Base-by-base conservation (phyloP, 2,329 filamentous ascomycete genomes). In the Fonsecaea pugnacius region DNA sequence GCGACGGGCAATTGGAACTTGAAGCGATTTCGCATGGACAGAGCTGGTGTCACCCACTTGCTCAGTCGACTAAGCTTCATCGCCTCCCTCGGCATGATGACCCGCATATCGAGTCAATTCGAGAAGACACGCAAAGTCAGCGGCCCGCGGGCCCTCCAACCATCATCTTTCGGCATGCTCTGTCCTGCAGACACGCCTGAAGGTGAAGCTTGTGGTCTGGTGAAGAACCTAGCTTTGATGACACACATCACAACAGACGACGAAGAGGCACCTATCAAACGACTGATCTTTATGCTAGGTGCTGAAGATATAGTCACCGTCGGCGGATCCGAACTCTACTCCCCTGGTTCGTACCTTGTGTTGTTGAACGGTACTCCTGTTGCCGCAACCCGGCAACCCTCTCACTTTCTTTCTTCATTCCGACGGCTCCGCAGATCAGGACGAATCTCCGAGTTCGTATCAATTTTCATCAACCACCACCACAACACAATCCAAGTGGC, bases 1-100 rank as follows among this genome's bases (percentile, higher is more conserved):
- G 93, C 96, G 60, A 98, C 95, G 0, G 95, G 95, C 21, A 99
- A 99, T 74, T 99, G 95, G 95, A 97, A 86, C 68, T 84, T 99
- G 70, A 97, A 97, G 78, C 92, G 96, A 75, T 99, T 99, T 82
- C 92, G 94, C 77, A 99, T 99, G 95, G 96, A 98, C 74, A 85
- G 94, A 75, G 94, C 95, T 24, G 95, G 95, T 74, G 92, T 99
- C 24, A 98, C 96, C 0, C 95, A 99, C 77, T 92, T 99, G 46
- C 83, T 99, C 55, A 98, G 94, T 78, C 88, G 95, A 68, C 83
- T 99, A 61, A 98, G 94, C 77, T 99, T 98, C 75, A 97, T 99
- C 76, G 91, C 90, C 68, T 95, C 95, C 32, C 85, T 99, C 32
- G 96, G 96, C 67, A 99, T 99, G 96, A 99, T 99, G 95, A 99